Base-by-base conservation (phyloP, 306 rosid genomes). In the Dalbergia cultrata region DNA sequence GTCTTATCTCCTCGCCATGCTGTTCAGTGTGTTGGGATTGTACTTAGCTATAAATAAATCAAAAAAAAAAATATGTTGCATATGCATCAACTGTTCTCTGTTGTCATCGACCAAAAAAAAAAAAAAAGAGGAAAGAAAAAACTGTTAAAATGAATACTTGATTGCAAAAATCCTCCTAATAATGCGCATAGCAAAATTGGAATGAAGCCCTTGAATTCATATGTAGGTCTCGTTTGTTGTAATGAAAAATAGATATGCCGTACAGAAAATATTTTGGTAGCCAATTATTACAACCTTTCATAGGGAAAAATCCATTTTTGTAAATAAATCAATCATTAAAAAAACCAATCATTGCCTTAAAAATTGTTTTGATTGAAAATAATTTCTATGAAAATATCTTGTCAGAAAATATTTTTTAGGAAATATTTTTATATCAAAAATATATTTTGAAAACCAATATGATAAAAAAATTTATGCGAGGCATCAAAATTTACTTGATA, bases 341-440 rank as follows among this genome's bases (percentile, higher is more conserved):
- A 81, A 17, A 14, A 39, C 26, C 10, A 22, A 4, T 44, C 70
- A 14, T 16, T 34, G 18, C 57, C 52, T 44, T 16, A 4, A 47
- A 75, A 67, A 13, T 74, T 58, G 49, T 57, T 57, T 74, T 74
- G 69, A 74, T 45, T 57, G 70, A 67, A 52, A 66, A 81, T 56
- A 65, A 39, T 41, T 74, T 57, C 80, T 43, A 33, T 6, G 56
- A 74, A 73, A 74, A 81, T 45, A 67, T 74, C 53, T 57, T 58
- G 11, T 81, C 65, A 7, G 31, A 72, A 50, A 37, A 35, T n/a
- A 12, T 16, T 17, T 47, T 44, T 54, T 10, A 58, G 64, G 56
- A 75, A 67, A 81, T 31, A 35, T 7, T 65, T 80, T 26, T 74
- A 65, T 74, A 13, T 33, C 19, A 9, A 14, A 47, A 56, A 57